These are phyloP conservation scores for Penicillium simplicissimum DNA, from an alignment of 495 filamentous ascomycete genomes.

Conservation along the genomic window DNA sequence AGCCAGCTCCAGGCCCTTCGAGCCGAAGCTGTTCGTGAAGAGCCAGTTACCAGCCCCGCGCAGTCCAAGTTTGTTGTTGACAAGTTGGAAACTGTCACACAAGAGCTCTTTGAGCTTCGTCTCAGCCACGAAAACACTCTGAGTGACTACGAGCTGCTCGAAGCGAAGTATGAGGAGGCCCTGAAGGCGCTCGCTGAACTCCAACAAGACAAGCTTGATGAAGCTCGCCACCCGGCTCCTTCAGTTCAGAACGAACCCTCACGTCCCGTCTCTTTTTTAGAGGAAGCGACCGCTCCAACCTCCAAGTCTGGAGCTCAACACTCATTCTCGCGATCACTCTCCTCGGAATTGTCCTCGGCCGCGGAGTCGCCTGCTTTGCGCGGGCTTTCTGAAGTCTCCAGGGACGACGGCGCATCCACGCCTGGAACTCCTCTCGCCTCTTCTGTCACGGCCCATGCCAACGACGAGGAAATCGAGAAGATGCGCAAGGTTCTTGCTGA, in stretches of 20 bases:
- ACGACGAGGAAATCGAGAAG: constrained; percentile 64
- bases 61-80: constrained; percentile 86
- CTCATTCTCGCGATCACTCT: constrained; percentile 92
- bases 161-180: constrained; percentile 88
- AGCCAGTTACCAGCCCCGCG: constrained; percentile 63
- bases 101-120: constrained; percentile 87
- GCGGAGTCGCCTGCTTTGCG: constrained; percentile 74
- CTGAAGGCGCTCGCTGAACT: constrained; percentile 77
- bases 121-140: constrained; percentile 86
- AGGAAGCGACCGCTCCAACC: constrained; percentile 63
- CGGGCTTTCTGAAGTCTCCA: constrained; percentile 57
- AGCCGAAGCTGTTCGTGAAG: constrained; percentile 20
- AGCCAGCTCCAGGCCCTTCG: constrained; percentile 31
- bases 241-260: constrained; percentile 53
- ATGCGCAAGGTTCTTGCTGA: constrained; percentile 69
- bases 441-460: constrained; percentile 29
- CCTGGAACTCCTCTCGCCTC: constrained; percentile 20
- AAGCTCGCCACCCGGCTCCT: constrained; percentile 66
- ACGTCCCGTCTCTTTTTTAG: constrained; percentile 87
- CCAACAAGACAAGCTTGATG: constrained; percentile 78
- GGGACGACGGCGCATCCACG: constrained; percentile 26
- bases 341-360: constrained; percentile 92
- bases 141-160: constrained; percentile 77
- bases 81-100: constrained; percentile 87
- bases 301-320: constrained; percentile 74